Percentiles rank a stretch among this genome's conserved stretches.
These are phyloP conservation scores for Mycena sp. DNA, from an alignment of 1,284 basidiomycete genomes.

Conservation along the genomic window DNA sequence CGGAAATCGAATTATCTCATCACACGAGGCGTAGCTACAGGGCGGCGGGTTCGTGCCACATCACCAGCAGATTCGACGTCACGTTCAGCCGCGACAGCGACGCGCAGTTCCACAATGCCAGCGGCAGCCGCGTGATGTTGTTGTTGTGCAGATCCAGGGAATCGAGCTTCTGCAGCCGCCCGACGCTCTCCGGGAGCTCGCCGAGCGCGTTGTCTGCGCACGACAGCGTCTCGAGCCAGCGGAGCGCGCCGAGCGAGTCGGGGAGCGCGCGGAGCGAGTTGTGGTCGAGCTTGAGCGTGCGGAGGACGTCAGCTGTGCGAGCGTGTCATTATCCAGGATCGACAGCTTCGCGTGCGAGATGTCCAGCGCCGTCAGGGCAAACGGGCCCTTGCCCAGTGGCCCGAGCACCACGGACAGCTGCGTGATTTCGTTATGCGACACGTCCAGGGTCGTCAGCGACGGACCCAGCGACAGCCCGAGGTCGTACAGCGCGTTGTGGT, in stretches of 20 bases:
- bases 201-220: constrained; percentile 92
- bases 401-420: constrained; percentile 75
- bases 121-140: constrained; percentile 82
- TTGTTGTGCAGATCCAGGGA: constrained; percentile 92
- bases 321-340: constrained; percentile 77
- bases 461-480: constrained; percentile 83
- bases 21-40: too few relatives aligned
- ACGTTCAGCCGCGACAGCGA: constrained; percentile 83
- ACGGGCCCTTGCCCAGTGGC: constrained; percentile 54
- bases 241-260: constrained; percentile 80
- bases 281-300: constrained; percentile 79
- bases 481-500: constrained; percentile 75
- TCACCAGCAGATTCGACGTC: constrained; percentile 89
- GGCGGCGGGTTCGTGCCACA: constrained; percentile 76
- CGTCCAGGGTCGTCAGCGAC: constrained; percentile 65
- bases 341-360: constrained; percentile 93
- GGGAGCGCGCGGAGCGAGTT: constrained; percentile 91
- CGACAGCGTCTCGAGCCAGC: constrained; percentile 76
- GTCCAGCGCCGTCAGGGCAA: constrained; percentile 83
- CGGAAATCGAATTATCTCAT: too few relatives aligned
- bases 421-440: constrained; percentile 86
- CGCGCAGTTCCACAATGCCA: constrained; percentile 86
- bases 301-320: constrained; percentile 81
- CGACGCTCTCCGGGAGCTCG: constrained; percentile 81
- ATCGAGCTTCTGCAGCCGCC: constrained; percentile 80